Conservation (phyloP, 2,329 filamentous ascomycete genomes). For the Beauveria pseudobassiana region DNA sequence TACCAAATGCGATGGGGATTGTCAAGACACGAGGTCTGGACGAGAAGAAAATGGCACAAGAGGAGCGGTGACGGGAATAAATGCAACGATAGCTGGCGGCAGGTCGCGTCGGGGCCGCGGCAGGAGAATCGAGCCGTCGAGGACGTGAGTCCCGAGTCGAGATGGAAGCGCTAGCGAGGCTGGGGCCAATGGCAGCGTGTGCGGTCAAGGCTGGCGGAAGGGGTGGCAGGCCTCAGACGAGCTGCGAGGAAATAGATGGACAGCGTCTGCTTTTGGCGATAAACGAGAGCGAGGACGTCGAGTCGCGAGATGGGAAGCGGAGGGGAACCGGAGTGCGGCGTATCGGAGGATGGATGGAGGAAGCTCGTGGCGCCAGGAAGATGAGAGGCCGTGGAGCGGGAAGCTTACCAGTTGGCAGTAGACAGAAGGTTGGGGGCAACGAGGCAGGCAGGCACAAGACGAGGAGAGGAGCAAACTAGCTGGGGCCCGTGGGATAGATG, state of each 20-base stretch:
- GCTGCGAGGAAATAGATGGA: background rate
- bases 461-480: background rate
- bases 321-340: background rate
- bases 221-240: background rate
- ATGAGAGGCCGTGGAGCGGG: conserved; percentile 6
- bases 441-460: background rate
- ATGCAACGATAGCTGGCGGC: background rate
- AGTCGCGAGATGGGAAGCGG: conserved; percentile 6
- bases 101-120: background rate
- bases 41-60: background rate
- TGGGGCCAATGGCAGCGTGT: conserved; percentile 6
- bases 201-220: background rate
- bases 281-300: background rate
- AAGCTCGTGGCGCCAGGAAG: conserved; percentile 9
- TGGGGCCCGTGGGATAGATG: background rate
- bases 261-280: background rate
- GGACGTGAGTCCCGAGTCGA: background rate
- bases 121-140: background rate
- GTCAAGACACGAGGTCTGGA: background rate
- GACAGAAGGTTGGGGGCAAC: conserved; percentile 1
- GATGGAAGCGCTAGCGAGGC: conserved; percentile 2
- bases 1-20: background rate
- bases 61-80: background rate
- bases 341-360: conserved; percentile 9
- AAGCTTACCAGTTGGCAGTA: background rate